Base-by-base conservation (phyloP, 176 grass and related monocot genomes). In the Eleusine indica region DNA sequence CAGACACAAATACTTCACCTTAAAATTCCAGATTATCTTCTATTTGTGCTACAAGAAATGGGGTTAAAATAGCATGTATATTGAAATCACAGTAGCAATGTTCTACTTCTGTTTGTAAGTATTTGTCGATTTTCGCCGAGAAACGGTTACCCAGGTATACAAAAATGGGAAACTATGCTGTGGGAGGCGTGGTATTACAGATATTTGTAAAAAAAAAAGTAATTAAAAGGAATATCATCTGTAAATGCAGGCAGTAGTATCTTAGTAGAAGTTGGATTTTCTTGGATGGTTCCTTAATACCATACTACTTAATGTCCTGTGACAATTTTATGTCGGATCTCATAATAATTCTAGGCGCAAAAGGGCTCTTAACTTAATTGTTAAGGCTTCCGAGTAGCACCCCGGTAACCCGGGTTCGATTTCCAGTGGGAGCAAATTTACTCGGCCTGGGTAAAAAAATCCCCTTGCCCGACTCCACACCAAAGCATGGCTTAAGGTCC, bases 201-300 rank as follows among this genome's bases (percentile, higher is more conserved):
- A 0, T 64, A 64, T 37, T 66, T 17, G 63, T 64, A 15, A 63
- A 64, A 29, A 66, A 16, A 32, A 35, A 66, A 66, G 63, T 66
- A 37, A 11, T 14, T 66, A 37, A 64, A 64, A 5, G 29, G 63
- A 16, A 4, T 32, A 17, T 66, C 30, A 65, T 32, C 4, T 16
- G 14, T 30, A 65, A 15, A 65, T 30, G 9, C 10, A 65, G 25
- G 61, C 30, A 14, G 61, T 65, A 14, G 25, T 65, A 51, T 66
- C 66, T 77, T 77, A 81, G n/a, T 76, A 81, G n/a, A 7, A 22
- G 57, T 63, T 79, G 60, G 28, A 71, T 81, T 83, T 18, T 83
- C 44, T 84, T 79, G 9, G 29, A 44, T 21, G 39, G 25, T 83
- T 66, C 56, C 48, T 81, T 35, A 2, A 63, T 76, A 68, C 18